A percentile compares a stretch with the other conserved stretches of the same genome.
Conservation (phyloP, 139 green algal genomes). For the Pleodorina starrii region DNA sequence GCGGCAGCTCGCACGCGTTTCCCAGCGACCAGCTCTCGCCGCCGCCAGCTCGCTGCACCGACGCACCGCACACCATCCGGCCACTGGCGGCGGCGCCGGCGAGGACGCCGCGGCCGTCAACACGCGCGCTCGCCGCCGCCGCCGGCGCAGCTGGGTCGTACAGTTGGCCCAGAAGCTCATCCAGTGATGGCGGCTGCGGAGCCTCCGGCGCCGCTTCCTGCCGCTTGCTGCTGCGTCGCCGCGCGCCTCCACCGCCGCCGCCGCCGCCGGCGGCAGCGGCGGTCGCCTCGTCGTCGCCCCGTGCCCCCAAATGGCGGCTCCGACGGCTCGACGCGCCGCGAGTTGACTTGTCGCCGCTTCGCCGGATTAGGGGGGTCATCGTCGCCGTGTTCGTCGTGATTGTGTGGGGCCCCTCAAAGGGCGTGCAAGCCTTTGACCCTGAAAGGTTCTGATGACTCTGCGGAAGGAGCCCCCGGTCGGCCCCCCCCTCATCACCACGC, state of each 20-base stretch:
- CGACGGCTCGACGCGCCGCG: too few species aligned
- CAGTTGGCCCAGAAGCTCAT: neutral
- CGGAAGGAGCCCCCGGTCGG: too few species aligned
- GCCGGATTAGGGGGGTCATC: too few species aligned
- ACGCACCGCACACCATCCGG: too few species aligned
- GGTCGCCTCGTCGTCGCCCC: neutral
- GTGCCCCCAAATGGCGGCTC: too few species aligned
- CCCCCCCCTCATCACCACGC: too few species aligned
- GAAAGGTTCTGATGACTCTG: too few species aligned
- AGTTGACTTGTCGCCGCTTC: too few species aligned
- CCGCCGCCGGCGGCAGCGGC: neutral
- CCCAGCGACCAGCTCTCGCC: neutral
- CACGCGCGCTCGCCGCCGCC: too few species aligned
- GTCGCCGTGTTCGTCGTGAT: too few species aligned
- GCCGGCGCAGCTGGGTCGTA: constrained; percentile 17
- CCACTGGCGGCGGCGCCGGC: neutral
- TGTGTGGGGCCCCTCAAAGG: too few species aligned
- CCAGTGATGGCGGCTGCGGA: neutral
- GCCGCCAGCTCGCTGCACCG: neutral
- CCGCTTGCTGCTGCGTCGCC: neutral
- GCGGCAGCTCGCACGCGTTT: neutral
- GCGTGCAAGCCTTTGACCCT: too few species aligned
- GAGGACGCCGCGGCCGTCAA: neutral
- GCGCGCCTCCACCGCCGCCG: neutral
- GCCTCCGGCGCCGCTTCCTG: neutral